These are phyloP conservation scores for Suhomyces wounanorum DNA, from an alignment of 1,139 yeast genomes.

Conservation along the genomic window DNA sequence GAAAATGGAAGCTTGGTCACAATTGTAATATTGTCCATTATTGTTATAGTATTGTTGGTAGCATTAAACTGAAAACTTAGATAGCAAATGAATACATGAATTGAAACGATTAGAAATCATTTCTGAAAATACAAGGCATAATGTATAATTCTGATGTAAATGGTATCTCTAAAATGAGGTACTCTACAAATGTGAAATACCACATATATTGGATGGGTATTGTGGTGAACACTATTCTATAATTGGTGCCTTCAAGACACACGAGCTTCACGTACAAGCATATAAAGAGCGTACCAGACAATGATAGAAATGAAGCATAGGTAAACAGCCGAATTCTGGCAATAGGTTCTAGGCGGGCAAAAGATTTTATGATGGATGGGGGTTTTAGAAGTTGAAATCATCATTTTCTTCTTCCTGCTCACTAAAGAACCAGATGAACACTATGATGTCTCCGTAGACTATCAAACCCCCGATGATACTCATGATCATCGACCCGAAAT, in stretches of 20 bases:
- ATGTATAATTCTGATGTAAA: not conserved
- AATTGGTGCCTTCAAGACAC: not conserved
- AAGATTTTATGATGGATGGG: not conserved
- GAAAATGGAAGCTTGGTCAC: conserved; percentile 77
- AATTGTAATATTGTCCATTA: conserved; percentile 61
- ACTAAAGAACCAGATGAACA: conserved; percentile 69
- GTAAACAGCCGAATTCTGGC: not conserved
- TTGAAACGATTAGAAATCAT: not conserved
- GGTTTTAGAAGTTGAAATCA: conserved; percentile 47
- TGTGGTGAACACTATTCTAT: not conserved
- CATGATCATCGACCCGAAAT: conserved; percentile 60
- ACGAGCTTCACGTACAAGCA: not conserved
- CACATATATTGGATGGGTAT: not conserved
- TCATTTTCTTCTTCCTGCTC: conserved; percentile 55
- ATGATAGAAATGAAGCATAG: conserved; percentile 1
- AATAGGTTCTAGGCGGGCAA: not conserved
- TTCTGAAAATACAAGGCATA: not conserved
- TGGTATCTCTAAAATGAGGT: not conserved
- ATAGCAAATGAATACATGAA: not conserved
- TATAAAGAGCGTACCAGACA: conserved; percentile 1
- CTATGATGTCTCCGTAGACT: conserved; percentile 69
- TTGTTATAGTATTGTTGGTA: conserved; percentile 57
- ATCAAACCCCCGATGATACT: conserved; percentile 70
- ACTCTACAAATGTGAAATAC: not conserved
- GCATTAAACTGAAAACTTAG: conserved; percentile 47